Evolutionary conservation across 306 rosid species (phyloP), one percentile per base, ranked within the genome.

Genomic region (Boehmeria nivea): DNA sequence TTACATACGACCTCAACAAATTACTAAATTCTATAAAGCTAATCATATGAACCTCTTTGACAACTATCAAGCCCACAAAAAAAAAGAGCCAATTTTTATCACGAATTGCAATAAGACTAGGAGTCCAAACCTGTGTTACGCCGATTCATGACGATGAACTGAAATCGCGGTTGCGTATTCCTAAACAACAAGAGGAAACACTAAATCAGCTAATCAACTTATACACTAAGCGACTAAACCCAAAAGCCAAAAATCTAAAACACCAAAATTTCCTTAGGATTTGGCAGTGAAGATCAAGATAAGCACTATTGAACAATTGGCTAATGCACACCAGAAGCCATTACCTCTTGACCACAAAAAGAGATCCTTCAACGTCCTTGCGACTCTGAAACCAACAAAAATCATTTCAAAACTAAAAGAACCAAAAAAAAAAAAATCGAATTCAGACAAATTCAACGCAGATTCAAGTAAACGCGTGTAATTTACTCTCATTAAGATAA

Each of bases 281-380:
- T 39, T 51, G 23, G 0, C 1, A 8, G 22, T 14, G 15, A 60
- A 25, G 36, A 52, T 12, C 33, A 31, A 45, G 43, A 19, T 14
- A 22, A 27, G 18, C n/a, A 54, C 12, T 8, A 4, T 12, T 33
- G 34, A 59, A 43, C 18, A 51, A 60, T 49, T 38, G 58, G 46
- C 24, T 21, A 43, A 12, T 54, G 54, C 20, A 7, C 25, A 15
- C 6, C 12, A 12, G 10, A 40, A 45, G 25, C 22, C 26, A 33
- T 40, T 57, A 90, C 98, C 98, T 87, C 75, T 90, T 82, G 25
- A 90, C 98, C 23, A 90, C 98, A 47, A 90, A 90, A 54, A 90
- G 98, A 74, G 98, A 87, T 70, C 98, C 98, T 82, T 87, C 98
- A 24, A 90, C 98, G 67, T 90, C 91, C 80, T 87, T 90, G 48